Evolutionary conservation across 179 eudicot genomes (phyloP), one percentile per base, ranked within the genome.

Genomic region (Patellifolia procumbens): DNA sequence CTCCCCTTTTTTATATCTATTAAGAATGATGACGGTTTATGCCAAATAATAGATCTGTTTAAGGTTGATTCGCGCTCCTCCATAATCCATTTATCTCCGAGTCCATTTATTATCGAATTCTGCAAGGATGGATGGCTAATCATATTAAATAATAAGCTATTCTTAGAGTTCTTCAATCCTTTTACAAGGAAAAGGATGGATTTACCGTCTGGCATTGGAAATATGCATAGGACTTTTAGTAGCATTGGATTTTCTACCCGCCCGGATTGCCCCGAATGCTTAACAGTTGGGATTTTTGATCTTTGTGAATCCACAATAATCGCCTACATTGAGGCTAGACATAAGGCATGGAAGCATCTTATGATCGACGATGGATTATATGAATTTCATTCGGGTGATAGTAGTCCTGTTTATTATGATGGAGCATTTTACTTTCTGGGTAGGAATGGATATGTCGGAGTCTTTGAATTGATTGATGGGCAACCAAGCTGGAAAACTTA

Each of bases 61-160:
- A 56, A 68, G 4, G 12, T 31, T 53, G 46, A 78, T 29, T 39
- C 60, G 42, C 43, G 52, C 7, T 55, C 48, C 17, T 53, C 28
- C 59, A 17, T n/a, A 24, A 29, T 65, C 11, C 66, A 55, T 5
- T 49, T 61, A 9, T 69, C 76, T 53, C 17, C 15, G 31, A 48
- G 15, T 35, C 49, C 49, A 22, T 63, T 60, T 26, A 10, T 34
- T 28, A 53, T 78, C 11, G n/a, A 65, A 12, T 73, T 12, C 35
- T 78, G 56, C 26, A 78, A 78, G 58, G 68, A 65, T 65, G 81
- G 81, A 15, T 78, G 81, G 81, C 32, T 73, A 53, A 10, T 78
- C 15, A 31, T 39, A 17, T 48, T 68, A 13, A 72, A 60, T 17
- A 9, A 34, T 28, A 8, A 15, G 7, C 17, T 7, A 13, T 37